A percentile compares a stretch with the other conserved stretches of the same genome.
Evolutionary conservation across 306 rosid genomes (phyloP).

Genomic region (Inga laurina): DNA sequence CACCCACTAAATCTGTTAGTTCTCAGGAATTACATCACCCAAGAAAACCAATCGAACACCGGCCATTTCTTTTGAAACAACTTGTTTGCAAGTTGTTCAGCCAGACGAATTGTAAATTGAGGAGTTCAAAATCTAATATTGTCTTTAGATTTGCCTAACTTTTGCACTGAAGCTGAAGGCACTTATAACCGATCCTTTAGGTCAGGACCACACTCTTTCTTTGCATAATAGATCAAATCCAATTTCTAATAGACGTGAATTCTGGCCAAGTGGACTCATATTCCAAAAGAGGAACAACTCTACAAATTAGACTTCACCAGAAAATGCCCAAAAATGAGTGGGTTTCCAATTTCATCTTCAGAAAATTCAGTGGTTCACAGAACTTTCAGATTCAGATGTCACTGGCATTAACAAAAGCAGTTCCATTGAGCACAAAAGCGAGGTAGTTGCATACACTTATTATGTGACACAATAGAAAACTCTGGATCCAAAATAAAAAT

Average conservation of each 20-base stretch:
- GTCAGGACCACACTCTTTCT: background rate
- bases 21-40: background rate
- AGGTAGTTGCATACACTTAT: background rate
- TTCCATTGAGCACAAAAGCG: background rate
- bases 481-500: background rate
- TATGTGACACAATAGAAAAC: background rate
- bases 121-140: background rate
- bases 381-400: background rate
- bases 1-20: background rate
- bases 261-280: background rate
- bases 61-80: background rate
- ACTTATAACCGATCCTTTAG: background rate
- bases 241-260: background rate
- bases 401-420: constrained; percentile 1
- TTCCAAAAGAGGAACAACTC: background rate
- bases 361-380: constrained; percentile 18
- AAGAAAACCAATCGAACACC: background rate
- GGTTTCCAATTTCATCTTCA: constrained; percentile 3
- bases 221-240: background rate
- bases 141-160: background rate
- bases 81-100: background rate
- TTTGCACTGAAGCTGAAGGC: background rate
- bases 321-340: background rate
- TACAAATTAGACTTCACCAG: background rate
- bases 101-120: background rate